Evolutionary conservation across 73 alveolate species (phyloP).

Genomic region (Diophrys appendiculata): DNA sequence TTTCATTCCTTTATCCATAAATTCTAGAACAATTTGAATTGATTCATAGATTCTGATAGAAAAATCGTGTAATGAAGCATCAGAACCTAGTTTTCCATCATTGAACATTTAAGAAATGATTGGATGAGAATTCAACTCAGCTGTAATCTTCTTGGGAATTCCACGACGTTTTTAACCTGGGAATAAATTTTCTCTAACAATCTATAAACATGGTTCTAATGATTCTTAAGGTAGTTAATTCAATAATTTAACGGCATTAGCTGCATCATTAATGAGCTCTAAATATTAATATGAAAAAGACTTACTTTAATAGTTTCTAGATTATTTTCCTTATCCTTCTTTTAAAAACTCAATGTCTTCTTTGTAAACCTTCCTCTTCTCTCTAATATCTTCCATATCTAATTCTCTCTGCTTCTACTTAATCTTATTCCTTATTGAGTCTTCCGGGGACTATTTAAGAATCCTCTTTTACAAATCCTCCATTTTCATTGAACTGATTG

Average conservation of each 20-base stretch:
- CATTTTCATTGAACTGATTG: too few relatives aligned
- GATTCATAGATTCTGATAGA: slow-evolving; percentile 62
- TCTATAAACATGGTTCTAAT: not conserved
- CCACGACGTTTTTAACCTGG: slow-evolving; percentile 10
- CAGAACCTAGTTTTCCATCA: not conserved
- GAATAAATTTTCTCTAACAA: slow-evolving; percentile 27
- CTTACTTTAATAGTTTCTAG: not conserved
- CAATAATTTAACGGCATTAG: not conserved
- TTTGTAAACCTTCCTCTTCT: not conserved
- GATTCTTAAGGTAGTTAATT: not conserved
- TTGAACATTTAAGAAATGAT: too few relatives aligned
- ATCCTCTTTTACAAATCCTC: too few relatives aligned
- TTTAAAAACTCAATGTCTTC: not conserved
- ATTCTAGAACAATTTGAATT: slow-evolving; percentile 62
- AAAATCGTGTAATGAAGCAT: slow-evolving; percentile 16
- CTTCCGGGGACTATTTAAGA: too few relatives aligned
- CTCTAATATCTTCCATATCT: not conserved
- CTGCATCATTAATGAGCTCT: not conserved
- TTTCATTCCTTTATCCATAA: slow-evolving; percentile 76
- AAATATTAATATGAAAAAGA: too few relatives aligned
- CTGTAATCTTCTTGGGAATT: slow-evolving; percentile 9
- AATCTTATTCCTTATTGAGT: too few relatives aligned
- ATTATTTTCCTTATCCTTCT: not conserved
- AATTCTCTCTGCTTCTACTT: not conserved
- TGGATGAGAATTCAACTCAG: not conserved